Conservation (phyloP, 345 rosid genomes). For the Ceriops zippeliana region DNA sequence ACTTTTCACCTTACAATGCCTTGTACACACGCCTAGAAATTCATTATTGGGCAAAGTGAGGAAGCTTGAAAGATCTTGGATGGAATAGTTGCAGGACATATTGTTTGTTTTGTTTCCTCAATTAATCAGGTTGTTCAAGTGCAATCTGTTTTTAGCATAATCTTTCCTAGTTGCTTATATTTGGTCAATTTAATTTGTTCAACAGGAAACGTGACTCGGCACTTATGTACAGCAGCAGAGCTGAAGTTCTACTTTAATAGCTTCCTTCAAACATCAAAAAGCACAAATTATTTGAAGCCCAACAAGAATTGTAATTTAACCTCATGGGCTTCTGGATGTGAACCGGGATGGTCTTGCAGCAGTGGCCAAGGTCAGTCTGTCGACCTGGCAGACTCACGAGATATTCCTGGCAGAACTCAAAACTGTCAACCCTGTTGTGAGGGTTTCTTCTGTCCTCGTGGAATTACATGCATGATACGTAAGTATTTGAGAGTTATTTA, state of each 20-base stretch:
- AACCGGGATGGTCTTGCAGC: constrained; percentile 97
- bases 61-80: not conserved
- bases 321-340: constrained; percentile 87
- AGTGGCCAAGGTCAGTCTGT: constrained; percentile 35
- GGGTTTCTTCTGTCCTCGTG: constrained; percentile 91
- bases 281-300: constrained; percentile 42
- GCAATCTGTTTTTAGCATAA: not conserved
- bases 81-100: not conserved
- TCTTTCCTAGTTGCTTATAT: not conserved
- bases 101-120: not conserved
- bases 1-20: not conserved
- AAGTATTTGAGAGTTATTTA: constrained; percentile 30
- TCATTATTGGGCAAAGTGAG: not conserved
- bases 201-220: constrained; percentile 47
- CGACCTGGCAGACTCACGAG: constrained; percentile 48
- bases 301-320: constrained; percentile 80
- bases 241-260: constrained; percentile 59
- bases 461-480: constrained; percentile 97
- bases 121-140: not conserved
- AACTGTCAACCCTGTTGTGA: constrained; percentile 76
- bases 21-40: not conserved
- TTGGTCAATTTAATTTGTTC: constrained; percentile 15
- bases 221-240: constrained; percentile 81
- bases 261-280: constrained; percentile 39
- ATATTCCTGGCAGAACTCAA: constrained; percentile 57